phyloP scores from a whole-genome alignment of 2,329 filamentous ascomycete genomes.

The Ophiosphaerella korrae region DNA sequence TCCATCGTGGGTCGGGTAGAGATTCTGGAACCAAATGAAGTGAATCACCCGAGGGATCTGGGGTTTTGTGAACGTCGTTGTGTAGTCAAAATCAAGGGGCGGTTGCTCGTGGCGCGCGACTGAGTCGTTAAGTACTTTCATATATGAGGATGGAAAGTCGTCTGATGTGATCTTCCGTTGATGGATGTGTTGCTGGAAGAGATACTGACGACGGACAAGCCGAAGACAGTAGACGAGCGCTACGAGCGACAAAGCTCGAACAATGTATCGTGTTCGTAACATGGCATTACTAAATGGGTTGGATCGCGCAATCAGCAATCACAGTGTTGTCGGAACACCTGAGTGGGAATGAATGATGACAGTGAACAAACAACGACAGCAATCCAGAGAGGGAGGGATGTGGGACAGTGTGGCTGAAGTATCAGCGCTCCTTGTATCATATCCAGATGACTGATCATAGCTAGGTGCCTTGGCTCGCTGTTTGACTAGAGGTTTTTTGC shows the following conservation, averaged over 20 bases:
- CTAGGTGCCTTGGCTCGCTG: no score
- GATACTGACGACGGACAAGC: slow-evolving; percentile 8
- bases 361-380: no score
- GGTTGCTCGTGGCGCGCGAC: slow-evolving; percentile 6
- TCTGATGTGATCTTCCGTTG: slow-evolving; percentile 9
- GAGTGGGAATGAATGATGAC: no score
- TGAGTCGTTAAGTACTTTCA: slow-evolving; percentile 13
- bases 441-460: no score
- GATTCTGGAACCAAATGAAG: slow-evolving; percentile 22
- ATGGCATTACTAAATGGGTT: not conserved
- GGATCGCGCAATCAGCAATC: no score
- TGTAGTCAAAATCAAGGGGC: slow-evolving; percentile 15
- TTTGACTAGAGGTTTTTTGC: no score
- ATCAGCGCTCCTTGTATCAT: no score
- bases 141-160: slow-evolving; percentile 16
- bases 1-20: slow-evolving; percentile 15
- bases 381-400: no score
- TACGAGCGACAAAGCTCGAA: not conserved
- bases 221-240: slow-evolving; percentile 8
- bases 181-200: slow-evolving; percentile 12
- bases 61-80: slow-evolving; percentile 3
- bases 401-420: no score
- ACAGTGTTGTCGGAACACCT: no score
- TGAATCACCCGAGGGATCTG: slow-evolving; percentile 19
- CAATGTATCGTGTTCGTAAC: not conserved